Percentiles rank a stretch among this genome's conserved stretches.
These are phyloP conservation scores for Rugonectria rugulosa DNA, from an alignment of 2,329 filamentous ascomycete species.

Conservation along the genomic window DNA sequence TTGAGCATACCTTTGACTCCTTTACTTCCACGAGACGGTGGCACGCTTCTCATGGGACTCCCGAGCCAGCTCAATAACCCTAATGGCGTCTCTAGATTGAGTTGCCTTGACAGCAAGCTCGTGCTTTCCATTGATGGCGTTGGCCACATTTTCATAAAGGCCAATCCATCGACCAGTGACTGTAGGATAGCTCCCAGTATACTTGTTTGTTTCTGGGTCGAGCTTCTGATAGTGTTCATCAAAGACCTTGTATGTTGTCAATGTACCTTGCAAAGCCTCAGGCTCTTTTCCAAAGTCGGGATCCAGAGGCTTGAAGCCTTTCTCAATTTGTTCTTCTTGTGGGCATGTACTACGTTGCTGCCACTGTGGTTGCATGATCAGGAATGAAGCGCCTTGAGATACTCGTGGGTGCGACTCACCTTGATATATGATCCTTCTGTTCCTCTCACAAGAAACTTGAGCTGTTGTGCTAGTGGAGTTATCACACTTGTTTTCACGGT, in stretches of 20 bases:
- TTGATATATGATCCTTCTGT: constrained; percentile 34
- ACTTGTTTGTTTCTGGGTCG: constrained; percentile 42
- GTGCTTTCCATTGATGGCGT: constrained; percentile 47
- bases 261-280: constrained; percentile 31
- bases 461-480: constrained; percentile 27
- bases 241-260: constrained; percentile 49
- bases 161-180: constrained; percentile 48
- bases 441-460: constrained; percentile 29
- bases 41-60: constrained; percentile 45
- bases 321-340: constrained; percentile 32
- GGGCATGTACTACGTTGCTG: constrained; percentile 50
- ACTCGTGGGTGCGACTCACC: neutral
- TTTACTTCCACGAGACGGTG: constrained; percentile 39
- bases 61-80: constrained; percentile 48
- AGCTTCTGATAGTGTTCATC: constrained; percentile 43
- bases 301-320: constrained; percentile 24
- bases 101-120: constrained; percentile 50
- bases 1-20: too few species aligned
- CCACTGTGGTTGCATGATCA: constrained; percentile 50
- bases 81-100: constrained; percentile 48
- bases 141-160: constrained; percentile 49
- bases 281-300: constrained; percentile 27
- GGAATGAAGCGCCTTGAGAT: constrained; percentile 40
- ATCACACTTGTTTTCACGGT: constrained; percentile 30
- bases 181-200: constrained; percentile 48